Evolutionary conservation across 2,329 filamentous ascomycete species (phyloP), one percentile per base, ranked within the genome.

Genomic region (Aspergillus neotritici): DNA sequence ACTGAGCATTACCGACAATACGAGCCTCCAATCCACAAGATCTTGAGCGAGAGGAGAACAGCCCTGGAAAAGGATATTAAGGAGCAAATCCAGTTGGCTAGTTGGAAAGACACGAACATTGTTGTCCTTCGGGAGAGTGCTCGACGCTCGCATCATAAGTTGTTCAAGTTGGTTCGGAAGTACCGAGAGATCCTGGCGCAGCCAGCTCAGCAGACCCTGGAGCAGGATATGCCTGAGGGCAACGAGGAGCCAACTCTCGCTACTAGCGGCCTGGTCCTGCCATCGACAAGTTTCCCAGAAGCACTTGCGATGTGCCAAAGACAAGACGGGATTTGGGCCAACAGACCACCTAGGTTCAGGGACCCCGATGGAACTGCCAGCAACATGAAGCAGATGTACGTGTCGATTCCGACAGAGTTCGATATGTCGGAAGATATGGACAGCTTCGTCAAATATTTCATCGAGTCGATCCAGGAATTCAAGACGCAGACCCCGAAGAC

Each of bases 101-200:
- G 89, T 65, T 98, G 94, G 94, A 96, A 94, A 64, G 93, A 98
- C 55, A 95, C 87, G 15, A 98, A 97, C 58, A 94, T 98, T 49
- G 84, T 84, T 37, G 87, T 88, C 1, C 72, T 98, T 12, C 80
- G 84, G 52, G 89, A 96, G 60, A 97, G 91, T 64, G 89, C 93
- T 1, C 84, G 85, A 56, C 84, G 84, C 47, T 96, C 90, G 14
- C 93, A 98, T 61, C 81, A 85, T 57, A 96, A 95, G 65, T 77
- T 98, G 2, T 95, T 95, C 70, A 87, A 87, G 55, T 74, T 95
- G 30, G 86, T 98, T 34, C 79, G 87, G 43, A 97, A 96, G 68
- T 98, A 95, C 68, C 82, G 93, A 33, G 76, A 76, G 13, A 68
- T 94, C 9, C 75, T 98, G 13, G 82, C 82, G 14, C 85, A 90